Base-by-base conservation (phyloP, 1,284 basidiomycete species). In the Austroboletus niveus region DNA sequence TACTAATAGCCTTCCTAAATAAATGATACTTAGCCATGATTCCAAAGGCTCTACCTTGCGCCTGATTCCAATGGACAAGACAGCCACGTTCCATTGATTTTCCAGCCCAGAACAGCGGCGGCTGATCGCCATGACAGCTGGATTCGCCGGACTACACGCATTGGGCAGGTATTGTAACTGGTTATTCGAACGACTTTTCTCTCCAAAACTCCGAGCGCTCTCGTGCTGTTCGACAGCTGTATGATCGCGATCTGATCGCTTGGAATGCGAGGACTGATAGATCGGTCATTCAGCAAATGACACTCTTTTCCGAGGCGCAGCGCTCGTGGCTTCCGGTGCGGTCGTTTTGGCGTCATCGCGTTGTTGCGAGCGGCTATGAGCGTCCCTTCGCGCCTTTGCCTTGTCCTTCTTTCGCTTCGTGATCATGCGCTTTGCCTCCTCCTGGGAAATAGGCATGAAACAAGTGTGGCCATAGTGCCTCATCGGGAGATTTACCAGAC, bases 401-500 rank as follows among this genome's bases (percentile, higher is more conserved):
- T 67, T 71, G 52, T 63, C 54, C 57, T 62, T 70, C 60, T 70
- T 71, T 55, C 55, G 58, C 46, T 60, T 67, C 35, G 49, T 44
- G 35, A 69, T 59, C 47, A 52, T 55, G 24, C 47, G 54, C 42
- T 67, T 69, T 22, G 59, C 56, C 49, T 65, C 64, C 32, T 68
- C 68, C 66, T 69, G 55, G 20, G 40, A 65, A 66, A 60, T 17
- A 47, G 17, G 42, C 42, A 42, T 47, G 22, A 54, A 58, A 56
- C 50, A 35, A 65, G 51, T 34, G 44, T 48, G 45, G 48, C 48
- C 46, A 22, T 45, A 42, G 49, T 12, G 11, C 47, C 41, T 40
- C 48, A 51, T 60, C 52, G 20, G 58, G 57, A 48, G 49, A 63
- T 67, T 69, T 69, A 71, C 69, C 66, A 71, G 49, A 53, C 63